These are phyloP conservation scores for Saccharum hybrid DNA, from an alignment of 202 grass and related monocot genomes.

Conservation along the genomic window DNA sequence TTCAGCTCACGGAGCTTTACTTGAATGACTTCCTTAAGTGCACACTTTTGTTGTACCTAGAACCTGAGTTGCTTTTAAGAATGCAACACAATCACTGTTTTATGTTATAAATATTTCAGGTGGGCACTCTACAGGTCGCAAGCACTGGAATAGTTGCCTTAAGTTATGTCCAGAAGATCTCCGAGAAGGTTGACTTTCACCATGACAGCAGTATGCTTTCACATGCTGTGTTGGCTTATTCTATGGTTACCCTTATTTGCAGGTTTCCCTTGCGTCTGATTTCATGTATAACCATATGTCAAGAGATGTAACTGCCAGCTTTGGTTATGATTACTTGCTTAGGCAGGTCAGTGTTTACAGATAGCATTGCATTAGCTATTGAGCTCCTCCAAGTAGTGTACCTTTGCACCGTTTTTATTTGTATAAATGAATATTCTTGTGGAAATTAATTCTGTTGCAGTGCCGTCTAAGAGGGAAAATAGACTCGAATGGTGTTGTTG, in stretches of 20 bases:
- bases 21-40: background rate
- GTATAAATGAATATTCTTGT: constrained; percentile 6
- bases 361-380: constrained; percentile 31
- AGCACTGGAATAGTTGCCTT: constrained; percentile 96
- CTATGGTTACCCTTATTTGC: constrained; percentile 37
- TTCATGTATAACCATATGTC: constrained; percentile 99
- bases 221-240: constrained; percentile 36
- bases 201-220: background rate
- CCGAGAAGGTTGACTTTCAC: constrained; percentile 76
- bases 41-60: background rate
- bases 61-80: constrained; percentile 18
- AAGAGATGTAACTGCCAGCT: constrained; percentile 85
- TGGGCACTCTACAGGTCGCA: constrained; percentile 86
- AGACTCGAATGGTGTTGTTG: constrained; percentile 87
- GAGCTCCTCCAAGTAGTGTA: constrained; percentile 17
- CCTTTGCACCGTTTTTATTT: constrained; percentile 19
- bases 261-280: constrained; percentile 95
- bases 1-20: background rate
- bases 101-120: constrained; percentile 53
- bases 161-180: constrained; percentile 98
- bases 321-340: constrained; percentile 99
- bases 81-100: constrained; percentile 16
- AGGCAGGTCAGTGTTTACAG: constrained; percentile 64
- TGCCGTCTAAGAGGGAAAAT: constrained; percentile 95
- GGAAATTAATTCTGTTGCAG: constrained; percentile 56